These are phyloP conservation scores for Corchorus capsularis DNA, from an alignment of 345 rosid species.

Conservation along the genomic window DNA sequence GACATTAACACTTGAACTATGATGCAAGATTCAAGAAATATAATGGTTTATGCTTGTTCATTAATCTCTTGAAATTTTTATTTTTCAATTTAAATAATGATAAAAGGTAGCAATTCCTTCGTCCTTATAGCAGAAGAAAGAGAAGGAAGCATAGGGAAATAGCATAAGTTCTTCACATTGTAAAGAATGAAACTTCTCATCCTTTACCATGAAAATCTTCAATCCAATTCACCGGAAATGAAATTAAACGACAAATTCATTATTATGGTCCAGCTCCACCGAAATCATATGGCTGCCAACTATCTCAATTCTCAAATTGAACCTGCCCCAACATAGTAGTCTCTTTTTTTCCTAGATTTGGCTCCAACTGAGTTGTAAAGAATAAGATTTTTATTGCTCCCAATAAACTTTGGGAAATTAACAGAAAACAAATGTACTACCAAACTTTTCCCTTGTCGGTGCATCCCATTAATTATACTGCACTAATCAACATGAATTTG, in stretches of 20 bases:
- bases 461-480: neutral
- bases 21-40: neutral
- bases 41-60: neutral
- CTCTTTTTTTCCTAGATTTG: neutral
- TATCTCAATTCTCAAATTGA: neutral
- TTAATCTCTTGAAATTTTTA: neutral
- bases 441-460: neutral
- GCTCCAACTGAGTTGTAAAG: neutral
- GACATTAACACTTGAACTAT: neutral
- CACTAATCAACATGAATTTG: neutral
- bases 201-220: neutral
- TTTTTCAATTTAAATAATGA: neutral
- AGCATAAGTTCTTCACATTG: neutral
- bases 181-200: neutral
- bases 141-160: neutral
- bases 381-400: neutral
- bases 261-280: neutral
- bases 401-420: neutral
- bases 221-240: neutral
- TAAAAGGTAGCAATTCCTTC: neutral
- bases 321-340: neutral
- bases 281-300: conserved; percentile 1
- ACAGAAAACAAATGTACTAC: neutral
- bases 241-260: neutral
- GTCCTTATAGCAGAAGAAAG: neutral